Evolutionary conservation across 78 protist species (phyloP).

Genomic region (Tieghemostelium lacteum): DNA sequence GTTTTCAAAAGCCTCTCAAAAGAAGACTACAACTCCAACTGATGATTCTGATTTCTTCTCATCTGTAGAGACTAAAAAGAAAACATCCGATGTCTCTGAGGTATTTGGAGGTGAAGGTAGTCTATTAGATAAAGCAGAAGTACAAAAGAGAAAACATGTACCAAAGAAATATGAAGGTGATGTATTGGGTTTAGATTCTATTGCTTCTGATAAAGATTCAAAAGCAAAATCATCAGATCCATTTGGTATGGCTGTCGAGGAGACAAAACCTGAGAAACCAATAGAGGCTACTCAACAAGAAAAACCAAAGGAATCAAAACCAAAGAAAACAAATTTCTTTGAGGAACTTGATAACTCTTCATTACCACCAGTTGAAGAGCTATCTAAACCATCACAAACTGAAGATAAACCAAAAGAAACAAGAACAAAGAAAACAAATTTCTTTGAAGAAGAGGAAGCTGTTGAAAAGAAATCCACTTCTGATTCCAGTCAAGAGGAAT

Average conservation of each 20-base stretch:
- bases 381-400: not conserved
- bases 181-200: not conserved
- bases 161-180: slow-evolving; percentile 7
- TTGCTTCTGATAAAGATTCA: not conserved
- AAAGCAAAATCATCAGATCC: not conserved
- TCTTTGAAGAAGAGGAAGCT: slow-evolving; percentile 26
- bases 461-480: not conserved
- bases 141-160: not conserved
- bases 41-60: slow-evolving; percentile 12
- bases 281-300: too few species aligned
- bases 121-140: slow-evolving; percentile 25
- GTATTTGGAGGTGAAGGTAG: slow-evolving; percentile 50
- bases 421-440: slow-evolving; percentile 20
- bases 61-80: not conserved
- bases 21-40: slow-evolving; percentile 23
- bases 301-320: slow-evolving; percentile 19
- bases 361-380: not conserved
- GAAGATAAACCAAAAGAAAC: not conserved
- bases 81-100: slow-evolving; percentile 4
- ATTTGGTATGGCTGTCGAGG: not conserved
- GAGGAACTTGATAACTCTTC: not conserved
- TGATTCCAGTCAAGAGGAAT: not conserved
- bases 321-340: slow-evolving; percentile 36
- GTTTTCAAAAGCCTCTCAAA: not conserved
- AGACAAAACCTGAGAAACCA: not conserved